Conservation (phyloP, 345 rosid genomes). For the Acer saccharum region DNA sequence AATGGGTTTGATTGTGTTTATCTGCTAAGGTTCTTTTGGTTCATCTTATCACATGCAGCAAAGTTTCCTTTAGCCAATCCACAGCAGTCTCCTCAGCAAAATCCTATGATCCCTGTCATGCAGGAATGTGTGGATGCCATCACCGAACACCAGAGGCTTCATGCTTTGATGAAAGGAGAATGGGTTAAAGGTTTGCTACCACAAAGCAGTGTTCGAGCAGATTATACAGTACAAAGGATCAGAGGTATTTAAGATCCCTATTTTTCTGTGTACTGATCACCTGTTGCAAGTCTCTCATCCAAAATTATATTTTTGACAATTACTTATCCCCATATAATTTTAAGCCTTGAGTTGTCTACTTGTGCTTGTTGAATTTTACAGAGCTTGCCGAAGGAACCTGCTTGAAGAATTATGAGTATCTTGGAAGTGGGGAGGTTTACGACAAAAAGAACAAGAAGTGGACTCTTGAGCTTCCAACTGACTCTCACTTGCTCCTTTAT, state of each 20-base stretch:
- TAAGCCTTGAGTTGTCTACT: constrained; percentile 15
- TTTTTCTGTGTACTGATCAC: constrained; percentile 4
- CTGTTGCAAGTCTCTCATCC: background rate
- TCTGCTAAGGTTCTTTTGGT: constrained; percentile 9
- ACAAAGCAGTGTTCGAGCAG: constrained; percentile 69
- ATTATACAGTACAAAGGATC: constrained; percentile 74
- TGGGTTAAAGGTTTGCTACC: constrained; percentile 92
- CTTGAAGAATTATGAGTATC: constrained; percentile 83
- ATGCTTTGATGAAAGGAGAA: constrained; percentile 85
- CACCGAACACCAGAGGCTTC: constrained; percentile 93
- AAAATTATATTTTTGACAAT: background rate
- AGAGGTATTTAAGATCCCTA: constrained; percentile 47
- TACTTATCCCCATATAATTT: background rate
- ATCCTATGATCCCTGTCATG: constrained; percentile 64
- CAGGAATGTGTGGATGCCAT: constrained; percentile 88
- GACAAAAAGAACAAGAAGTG: constrained; percentile 73
- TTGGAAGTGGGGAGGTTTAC: constrained; percentile 62
- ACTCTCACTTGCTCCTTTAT: constrained; percentile 87
- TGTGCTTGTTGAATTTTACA: constrained; percentile 29
- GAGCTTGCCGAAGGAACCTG: constrained; percentile 97
- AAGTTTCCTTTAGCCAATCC: constrained; percentile 48
- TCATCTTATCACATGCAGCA: constrained; percentile 43
- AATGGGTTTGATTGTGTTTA: background rate
- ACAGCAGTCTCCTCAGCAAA: constrained; percentile 70
- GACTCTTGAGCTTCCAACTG: constrained; percentile 83